These are phyloP conservation scores for Trichoderma reesei DNA, from an alignment of 495 filamentous ascomycete species.

Conservation along the genomic window DNA sequence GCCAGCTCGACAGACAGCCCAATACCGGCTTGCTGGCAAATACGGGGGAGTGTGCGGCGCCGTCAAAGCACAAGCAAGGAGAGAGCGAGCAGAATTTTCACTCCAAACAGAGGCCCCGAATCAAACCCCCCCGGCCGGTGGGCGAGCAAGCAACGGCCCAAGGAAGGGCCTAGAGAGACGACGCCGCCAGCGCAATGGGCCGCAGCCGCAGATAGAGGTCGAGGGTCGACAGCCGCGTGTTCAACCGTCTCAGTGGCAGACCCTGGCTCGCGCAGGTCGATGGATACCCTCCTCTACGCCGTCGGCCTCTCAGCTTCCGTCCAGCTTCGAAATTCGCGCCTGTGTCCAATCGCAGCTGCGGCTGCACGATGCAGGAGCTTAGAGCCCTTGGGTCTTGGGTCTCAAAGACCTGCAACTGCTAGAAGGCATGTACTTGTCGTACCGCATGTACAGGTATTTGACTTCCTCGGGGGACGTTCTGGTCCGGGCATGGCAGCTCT, in stretches of 20 bases:
- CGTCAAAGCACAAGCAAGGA: neutral
- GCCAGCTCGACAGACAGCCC: neutral
- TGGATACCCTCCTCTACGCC: constrained; percentile 1
- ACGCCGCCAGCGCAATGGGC: constrained; percentile 5
- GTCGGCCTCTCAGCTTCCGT: neutral
- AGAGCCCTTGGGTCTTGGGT: neutral
- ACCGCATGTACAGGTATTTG: neutral
- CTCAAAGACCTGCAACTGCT: neutral
- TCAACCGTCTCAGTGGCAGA: neutral
- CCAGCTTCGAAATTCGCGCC: neutral
- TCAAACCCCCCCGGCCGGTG: neutral
- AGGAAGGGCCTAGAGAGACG: neutral
- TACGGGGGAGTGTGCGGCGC: neutral
- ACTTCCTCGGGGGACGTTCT: neutral
- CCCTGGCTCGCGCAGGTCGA: constrained; percentile 3
- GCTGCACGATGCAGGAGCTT: constrained; percentile 8
- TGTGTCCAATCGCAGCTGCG: neutral
- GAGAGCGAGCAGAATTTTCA: neutral
- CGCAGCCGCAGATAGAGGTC: neutral
- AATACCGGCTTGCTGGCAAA: constrained; percentile 7
- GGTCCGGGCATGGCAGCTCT: neutral
- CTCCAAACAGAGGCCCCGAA: neutral
- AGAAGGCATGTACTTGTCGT: neutral
- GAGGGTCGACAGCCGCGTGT: constrained; percentile 4
- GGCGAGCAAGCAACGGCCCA: neutral